Percentiles rank a stretch among this genome's conserved stretches.
Conservation (phyloP, 2,329 filamentous ascomycete species). For the Aphanoascus verrucosus region DNA sequence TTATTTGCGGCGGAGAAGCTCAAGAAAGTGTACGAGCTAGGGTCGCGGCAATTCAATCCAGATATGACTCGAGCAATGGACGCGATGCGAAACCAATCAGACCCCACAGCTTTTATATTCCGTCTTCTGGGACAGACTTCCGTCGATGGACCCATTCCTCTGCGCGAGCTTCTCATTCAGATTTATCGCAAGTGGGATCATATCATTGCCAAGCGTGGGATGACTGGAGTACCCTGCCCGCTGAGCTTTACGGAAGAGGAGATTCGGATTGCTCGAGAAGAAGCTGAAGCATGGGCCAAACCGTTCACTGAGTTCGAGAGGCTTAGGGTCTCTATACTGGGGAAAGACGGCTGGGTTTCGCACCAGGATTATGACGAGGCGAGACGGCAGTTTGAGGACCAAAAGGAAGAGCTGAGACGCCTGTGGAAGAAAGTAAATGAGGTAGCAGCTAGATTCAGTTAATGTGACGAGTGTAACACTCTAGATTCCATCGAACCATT, state of each 20-base stretch:
- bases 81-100: constrained; percentile 16
- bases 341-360: constrained; percentile 23
- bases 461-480: no score
- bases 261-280: constrained; percentile 15
- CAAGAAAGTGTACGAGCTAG: constrained; percentile 21
- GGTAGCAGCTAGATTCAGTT: no score
- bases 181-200: constrained; percentile 21
- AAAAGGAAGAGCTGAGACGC: constrained; percentile 7
- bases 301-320: constrained; percentile 18
- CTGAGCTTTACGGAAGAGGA: constrained; percentile 18
- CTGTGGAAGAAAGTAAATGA: no score
- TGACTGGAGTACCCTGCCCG: constrained; percentile 16
- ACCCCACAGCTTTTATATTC: constrained; percentile 20
- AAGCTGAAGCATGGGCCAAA: constrained; percentile 18
- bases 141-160: constrained; percentile 16
- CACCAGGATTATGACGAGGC: constrained; percentile 20
- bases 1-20: constrained; percentile 13
- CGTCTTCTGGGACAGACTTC: constrained; percentile 17
- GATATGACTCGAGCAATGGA: constrained; percentile 18
- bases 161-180: constrained; percentile 20
- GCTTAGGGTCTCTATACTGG: constrained; percentile 15
- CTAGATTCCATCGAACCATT: constrained; percentile 9
- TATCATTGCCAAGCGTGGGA: constrained; percentile 13
- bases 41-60: constrained; percentile 21
- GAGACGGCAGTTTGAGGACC: constrained; percentile 14